Evolutionary conservation across 805 yeast genomes (phyloP).

Genomic region (Tetrapisispora fleetii): DNA sequence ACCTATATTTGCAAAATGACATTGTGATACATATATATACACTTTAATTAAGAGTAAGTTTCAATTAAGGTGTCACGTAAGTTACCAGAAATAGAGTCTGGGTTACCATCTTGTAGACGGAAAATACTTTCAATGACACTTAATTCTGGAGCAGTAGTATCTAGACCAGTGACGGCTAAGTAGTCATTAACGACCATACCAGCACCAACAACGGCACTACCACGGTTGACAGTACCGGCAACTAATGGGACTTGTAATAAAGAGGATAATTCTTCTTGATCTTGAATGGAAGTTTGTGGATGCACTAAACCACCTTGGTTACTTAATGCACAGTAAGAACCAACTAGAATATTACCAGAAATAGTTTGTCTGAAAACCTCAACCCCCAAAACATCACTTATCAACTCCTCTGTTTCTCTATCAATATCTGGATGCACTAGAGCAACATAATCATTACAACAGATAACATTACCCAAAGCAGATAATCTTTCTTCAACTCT

Average conservation of each 20-base stretch:
- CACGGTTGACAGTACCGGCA: conserved; percentile 97
- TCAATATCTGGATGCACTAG: conserved; percentile 98
- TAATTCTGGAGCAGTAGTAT: conserved; percentile 97
- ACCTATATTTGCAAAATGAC: not conserved
- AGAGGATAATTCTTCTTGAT: conserved; percentile 95
- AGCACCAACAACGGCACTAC: conserved; percentile 95
- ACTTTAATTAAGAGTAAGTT: conserved; percentile 59
- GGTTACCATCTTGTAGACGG: conserved; percentile 84
- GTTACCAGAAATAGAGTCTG: conserved; percentile 74
- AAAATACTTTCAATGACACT: conserved; percentile 95
- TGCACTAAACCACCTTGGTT: conserved; percentile 98
- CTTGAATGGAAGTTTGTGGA: conserved; percentile 94
- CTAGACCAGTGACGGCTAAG: conserved; percentile 93
- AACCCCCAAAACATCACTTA: conserved; percentile 95
- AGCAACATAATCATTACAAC: conserved; percentile 98
- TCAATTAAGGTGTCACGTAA: conserved; percentile 88
- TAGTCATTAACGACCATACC: conserved; percentile 98
- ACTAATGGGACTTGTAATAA: conserved; percentile 94
- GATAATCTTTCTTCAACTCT: conserved; percentile 96
- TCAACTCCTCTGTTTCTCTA: conserved; percentile 96
- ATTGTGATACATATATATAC: not conserved
- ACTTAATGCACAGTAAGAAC: conserved; percentile 88
- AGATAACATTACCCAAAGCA: conserved; percentile 94
- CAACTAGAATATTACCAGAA: conserved; percentile 95
- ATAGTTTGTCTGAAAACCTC: conserved; percentile 98